A percentile compares a stretch with the other conserved stretches of the same genome.
Conservation (phyloP, 176 grass and related monocot species). For the Zea luxurians region DNA sequence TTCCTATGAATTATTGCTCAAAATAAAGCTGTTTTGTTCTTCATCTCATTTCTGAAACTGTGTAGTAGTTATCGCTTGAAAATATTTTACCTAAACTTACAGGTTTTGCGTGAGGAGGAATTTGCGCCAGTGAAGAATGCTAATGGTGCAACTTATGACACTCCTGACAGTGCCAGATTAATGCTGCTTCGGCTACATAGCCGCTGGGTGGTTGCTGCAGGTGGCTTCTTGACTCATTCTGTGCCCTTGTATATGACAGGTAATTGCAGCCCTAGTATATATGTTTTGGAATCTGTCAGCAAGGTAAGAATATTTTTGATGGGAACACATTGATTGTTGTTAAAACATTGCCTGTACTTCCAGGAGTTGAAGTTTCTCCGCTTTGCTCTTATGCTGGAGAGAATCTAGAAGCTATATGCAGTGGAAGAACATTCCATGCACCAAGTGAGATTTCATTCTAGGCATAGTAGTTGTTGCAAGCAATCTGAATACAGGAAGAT, state of each 20-base stretch:
- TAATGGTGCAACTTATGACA: constrained; percentile 77
- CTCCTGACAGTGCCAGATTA: constrained; percentile 68
- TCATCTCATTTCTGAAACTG: constrained; percentile 2
- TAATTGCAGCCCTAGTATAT: constrained; percentile 37
- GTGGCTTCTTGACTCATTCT: constrained; percentile 89
- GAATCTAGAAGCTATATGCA: constrained; percentile 77
- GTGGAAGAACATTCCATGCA: constrained; percentile 82
- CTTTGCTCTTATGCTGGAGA: constrained; percentile 80
- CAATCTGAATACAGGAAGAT: constrained; percentile 17
- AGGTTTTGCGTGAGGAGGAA: constrained; percentile 94
- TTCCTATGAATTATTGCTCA: constrained; percentile 13
- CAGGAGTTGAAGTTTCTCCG: constrained; percentile 85
- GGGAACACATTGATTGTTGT: constrained; percentile 16
- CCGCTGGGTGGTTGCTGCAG: constrained; percentile 87
- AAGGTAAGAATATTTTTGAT: neutral
- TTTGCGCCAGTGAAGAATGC: constrained; percentile 97
- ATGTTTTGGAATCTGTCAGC: neutral
- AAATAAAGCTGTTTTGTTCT: constrained; percentile 6
- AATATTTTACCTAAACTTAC: constrained; percentile 28
- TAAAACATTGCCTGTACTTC: constrained; percentile 13
- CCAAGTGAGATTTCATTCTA: constrained; percentile 77
- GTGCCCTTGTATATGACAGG: constrained; percentile 83
- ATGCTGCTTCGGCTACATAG: constrained; percentile 96
- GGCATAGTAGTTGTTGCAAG: constrained; percentile 27
- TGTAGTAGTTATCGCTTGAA: neutral